Conservation (phyloP, 352 stramenopile species). For the Phytophthora meadii region DNA sequence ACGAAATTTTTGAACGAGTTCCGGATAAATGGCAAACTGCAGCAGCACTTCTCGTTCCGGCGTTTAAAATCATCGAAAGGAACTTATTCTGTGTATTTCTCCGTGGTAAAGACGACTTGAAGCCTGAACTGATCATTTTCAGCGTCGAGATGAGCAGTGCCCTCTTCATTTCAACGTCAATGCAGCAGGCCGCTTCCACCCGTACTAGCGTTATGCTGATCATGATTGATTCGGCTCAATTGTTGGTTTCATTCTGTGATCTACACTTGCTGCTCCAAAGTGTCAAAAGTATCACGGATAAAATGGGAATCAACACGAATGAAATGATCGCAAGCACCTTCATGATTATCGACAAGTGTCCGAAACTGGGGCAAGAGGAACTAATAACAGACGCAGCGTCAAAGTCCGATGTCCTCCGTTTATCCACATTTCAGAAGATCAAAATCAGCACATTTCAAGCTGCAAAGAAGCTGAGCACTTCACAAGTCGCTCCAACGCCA, state of each 20-base stretch:
- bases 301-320: constrained; percentile 7
- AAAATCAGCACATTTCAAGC: background rate
- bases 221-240: constrained; percentile 35
- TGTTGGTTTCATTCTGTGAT: constrained; percentile 37
- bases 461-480: background rate
- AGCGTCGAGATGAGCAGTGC: constrained; percentile 57
- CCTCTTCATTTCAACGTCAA: constrained; percentile 47
- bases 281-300: constrained; percentile 10
- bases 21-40: constrained; percentile 5
- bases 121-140: constrained; percentile 51
- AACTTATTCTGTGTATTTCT: constrained; percentile 23
- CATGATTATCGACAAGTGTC: constrained; percentile 10
- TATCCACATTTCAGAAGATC: constrained; percentile 7
- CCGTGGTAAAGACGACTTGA: constrained; percentile 31
- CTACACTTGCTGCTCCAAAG: constrained; percentile 23
- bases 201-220: constrained; percentile 39
- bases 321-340: constrained; percentile 12
- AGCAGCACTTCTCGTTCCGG: constrained; percentile 7
- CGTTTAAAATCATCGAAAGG: constrained; percentile 21
- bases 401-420: constrained; percentile 11
- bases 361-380: constrained; percentile 7
- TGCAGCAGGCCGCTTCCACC: constrained; percentile 39
- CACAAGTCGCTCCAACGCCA: constrained; percentile 1
- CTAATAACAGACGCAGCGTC: background rate
- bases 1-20: constrained; percentile 13